phyloP scores from a whole-genome alignment of 2,329 filamentous ascomycete genomes.

The Colletotrichum incanum region DNA sequence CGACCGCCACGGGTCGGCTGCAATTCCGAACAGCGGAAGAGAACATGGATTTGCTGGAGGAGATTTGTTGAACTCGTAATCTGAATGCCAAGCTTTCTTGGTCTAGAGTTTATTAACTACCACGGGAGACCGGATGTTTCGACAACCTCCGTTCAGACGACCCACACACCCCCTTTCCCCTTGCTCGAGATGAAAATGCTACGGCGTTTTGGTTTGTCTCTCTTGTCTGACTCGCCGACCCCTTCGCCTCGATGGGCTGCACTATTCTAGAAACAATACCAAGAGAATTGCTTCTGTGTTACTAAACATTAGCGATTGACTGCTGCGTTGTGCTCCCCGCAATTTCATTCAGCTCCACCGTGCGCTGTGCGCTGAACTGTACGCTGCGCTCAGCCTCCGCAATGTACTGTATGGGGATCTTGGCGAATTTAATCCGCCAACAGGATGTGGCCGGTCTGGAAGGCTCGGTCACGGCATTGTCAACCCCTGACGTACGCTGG shows the following conservation, averaged over 20 bases:
- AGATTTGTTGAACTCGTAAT: not conserved
- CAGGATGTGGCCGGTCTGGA: conserved; percentile 14
- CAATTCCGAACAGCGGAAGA: not conserved
- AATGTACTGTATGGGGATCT: not conserved
- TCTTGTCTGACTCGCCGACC: conserved; percentile 11
- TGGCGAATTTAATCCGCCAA: conserved; percentile 39
- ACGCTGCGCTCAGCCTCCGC: not conserved
- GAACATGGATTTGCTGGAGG: not conserved
- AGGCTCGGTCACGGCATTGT: conserved; percentile 7
- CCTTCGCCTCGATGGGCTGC: not conserved
- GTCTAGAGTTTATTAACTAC: not conserved
- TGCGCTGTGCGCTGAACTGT: not conserved
- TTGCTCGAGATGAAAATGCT: conserved; percentile 8
- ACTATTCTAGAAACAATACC: conserved; percentile 6
- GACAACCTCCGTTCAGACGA: conserved; percentile 10
- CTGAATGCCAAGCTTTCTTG: not conserved
- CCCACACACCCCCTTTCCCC: conserved; percentile 10
- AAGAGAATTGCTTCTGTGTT: conserved; percentile 2
- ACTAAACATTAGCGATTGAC: not conserved
- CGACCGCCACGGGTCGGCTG: not conserved
- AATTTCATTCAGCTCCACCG: not conserved
- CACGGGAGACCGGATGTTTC: not conserved
- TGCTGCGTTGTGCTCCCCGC: conserved; percentile 1
- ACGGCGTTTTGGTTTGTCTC: not conserved
- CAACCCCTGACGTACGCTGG: conserved; percentile 9